Base-by-base conservation (phyloP, 1,139 yeast genomes). In the Zygoascus hellenicus region DNA sequence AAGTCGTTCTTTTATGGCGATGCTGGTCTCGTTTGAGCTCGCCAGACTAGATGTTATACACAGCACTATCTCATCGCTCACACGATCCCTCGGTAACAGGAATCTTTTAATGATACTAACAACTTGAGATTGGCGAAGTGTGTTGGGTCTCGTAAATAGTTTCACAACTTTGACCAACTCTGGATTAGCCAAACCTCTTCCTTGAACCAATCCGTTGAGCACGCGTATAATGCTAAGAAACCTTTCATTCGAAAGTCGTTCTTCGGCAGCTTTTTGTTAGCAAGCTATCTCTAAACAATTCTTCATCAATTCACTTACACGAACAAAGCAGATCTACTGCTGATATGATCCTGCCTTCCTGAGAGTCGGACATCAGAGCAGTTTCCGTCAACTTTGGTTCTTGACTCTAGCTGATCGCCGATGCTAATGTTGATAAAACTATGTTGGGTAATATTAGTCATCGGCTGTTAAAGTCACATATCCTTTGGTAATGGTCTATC, bases 11-110 rank as follows among this genome's bases (percentile, higher is more conserved):
- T 71, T 74, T 1, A 69, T 43, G 15, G 47, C 49, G 38, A 54
- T 32, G n/a, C 54, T 45, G 0, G 65, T 55, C 15, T 55, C 51
- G 3, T 60, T 58, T 0, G 38, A 19, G 35, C 44, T 32, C 16
- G 73, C 72, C 7, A 71, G 48, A 41, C 60, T 52, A 9, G 62
- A 60, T 9, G 64, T 47, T 3, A 72, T 59, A 6, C 51, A 51
- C n/a, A 61, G 42, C 0, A 67, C 60, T 1, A 58, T 54, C 1
- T 51, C 56, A 16, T 54, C 52, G 7, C 63, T 57, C 13, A 71
- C 52, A 5, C 50, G 52, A 3, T 57, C 66, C 30, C 60, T 60
- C 14, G 74, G 74, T 11, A 63, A 51, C 30, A 71, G 49, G 37
- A 56, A 60, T 3, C 60, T 56, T 9, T 59, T 55, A 0, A 70